These are phyloP conservation scores for Aschersonia sp. DNA, from an alignment of 2,329 filamentous ascomycete species.

Conservation along the genomic window DNA sequence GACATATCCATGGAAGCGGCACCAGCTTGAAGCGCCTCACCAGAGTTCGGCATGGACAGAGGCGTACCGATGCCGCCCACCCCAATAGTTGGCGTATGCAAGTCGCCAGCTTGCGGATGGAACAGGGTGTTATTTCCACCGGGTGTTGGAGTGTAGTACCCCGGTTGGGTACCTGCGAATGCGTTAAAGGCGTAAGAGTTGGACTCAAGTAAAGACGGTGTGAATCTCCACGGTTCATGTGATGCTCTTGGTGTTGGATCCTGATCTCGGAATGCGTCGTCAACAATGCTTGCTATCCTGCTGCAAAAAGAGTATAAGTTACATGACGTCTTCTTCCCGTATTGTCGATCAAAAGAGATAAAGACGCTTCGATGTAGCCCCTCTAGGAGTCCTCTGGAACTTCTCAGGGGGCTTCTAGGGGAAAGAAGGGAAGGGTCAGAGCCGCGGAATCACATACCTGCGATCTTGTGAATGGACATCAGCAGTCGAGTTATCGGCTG, in stretches of 20 bases:
- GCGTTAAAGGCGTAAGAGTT: slow-evolving; percentile 67
- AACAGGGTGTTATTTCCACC: slow-evolving; percentile 69
- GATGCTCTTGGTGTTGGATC: slow-evolving; percentile 72
- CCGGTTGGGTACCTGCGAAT: slow-evolving; percentile 66
- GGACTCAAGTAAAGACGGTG: slow-evolving; percentile 76
- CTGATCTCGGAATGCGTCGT: slow-evolving; percentile 43
- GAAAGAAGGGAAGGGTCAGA: no score
- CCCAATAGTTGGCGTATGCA: slow-evolving; percentile 68
- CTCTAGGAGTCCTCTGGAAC: no score
- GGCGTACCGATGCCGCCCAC: slow-evolving; percentile 69
- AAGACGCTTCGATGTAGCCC: no score
- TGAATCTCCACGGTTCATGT: slow-evolving; percentile 76
- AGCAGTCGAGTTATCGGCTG: slow-evolving; percentile 11
- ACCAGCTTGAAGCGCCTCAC: slow-evolving; percentile 47
- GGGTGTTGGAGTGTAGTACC: slow-evolving; percentile 80
- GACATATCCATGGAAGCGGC: slow-evolving; percentile 48
- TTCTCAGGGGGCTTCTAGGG: no score
- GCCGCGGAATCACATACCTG: slow-evolving; percentile 10
- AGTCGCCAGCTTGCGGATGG: slow-evolving; percentile 69
- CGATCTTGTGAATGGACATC: slow-evolving; percentile 10
- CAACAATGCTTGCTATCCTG: slow-evolving; percentile 11
- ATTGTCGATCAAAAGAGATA: no score
- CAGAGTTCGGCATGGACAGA: slow-evolving; percentile 60
- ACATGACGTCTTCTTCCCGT: no score
- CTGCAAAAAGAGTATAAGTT: neutral